phyloP scores from a whole-genome alignment of 495 filamentous ascomycete genomes.

The Tuber indicum region DNA sequence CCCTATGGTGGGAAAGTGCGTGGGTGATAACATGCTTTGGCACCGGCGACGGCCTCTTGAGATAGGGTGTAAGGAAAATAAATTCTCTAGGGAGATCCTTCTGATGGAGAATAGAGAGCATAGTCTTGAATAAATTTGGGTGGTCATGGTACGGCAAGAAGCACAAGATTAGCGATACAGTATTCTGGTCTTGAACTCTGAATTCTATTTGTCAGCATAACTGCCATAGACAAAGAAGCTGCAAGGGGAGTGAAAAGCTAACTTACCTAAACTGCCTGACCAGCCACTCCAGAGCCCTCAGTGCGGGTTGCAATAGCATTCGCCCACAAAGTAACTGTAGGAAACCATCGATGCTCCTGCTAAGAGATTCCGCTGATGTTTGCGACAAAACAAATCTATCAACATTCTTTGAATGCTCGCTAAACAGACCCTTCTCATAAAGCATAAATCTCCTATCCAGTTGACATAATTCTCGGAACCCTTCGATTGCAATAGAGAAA shows the following conservation, averaged over 20 bases:
- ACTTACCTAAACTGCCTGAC: slow-evolving; percentile 89
- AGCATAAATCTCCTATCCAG: slow-evolving; percentile 67
- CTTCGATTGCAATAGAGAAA: slow-evolving; percentile 76
- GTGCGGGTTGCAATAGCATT: slow-evolving; percentile 71
- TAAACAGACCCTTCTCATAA: slow-evolving; percentile 72
- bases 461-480: slow-evolving; percentile 80
- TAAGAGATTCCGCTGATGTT: slow-evolving; percentile 70
- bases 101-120: slow-evolving; percentile 63
- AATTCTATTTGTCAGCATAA: slow-evolving; percentile 41
- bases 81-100: slow-evolving; percentile 50
- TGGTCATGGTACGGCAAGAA: slow-evolving; percentile 88
- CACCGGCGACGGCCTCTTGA: slow-evolving; percentile 62
- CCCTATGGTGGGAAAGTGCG: slow-evolving; percentile 63
- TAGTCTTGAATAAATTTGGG: slow-evolving; percentile 71
- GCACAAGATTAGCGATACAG: slow-evolving; percentile 66
- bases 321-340: slow-evolving; percentile 68
- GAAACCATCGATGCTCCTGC: slow-evolving; percentile 70
- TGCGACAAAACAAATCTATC: slow-evolving; percentile 78
- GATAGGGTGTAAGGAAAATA: slow-evolving; percentile 77
- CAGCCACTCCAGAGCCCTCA: slow-evolving; percentile 91
- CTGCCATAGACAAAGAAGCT: not conserved
- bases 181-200: slow-evolving; percentile 88
- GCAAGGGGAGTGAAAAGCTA: slow-evolving; percentile 34
- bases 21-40: slow-evolving; percentile 74
- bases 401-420: slow-evolving; percentile 78